Evolutionary conservation across 2,329 filamentous ascomycete genomes (phyloP), one percentile per base, ranked within the genome.

Genomic region (Fusarium buxicola): DNA sequence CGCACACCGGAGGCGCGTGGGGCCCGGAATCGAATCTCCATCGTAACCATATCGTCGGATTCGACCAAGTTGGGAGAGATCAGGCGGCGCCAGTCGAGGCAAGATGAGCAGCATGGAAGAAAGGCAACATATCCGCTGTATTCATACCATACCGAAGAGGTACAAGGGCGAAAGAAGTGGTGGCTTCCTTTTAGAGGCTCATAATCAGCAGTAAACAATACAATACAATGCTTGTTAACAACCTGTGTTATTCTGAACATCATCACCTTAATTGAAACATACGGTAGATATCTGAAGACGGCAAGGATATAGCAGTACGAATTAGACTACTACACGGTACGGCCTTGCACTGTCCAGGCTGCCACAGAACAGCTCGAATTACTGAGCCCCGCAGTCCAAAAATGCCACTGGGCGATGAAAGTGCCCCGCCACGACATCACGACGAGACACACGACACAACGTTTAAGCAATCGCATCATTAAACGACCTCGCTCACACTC

Each of bases 61-160:
- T 81, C 79, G 57, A 82, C 79, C 11, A 81, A 81, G 54, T 63
- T 82, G 5, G 78, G 79, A n/a, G 79, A 81, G 60, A 75, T 81
- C 39, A 65, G 64, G 41, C 63, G 58, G 15, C 71, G 69, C n/a
- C 58, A 49, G 4, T 63, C 50, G n/a, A 58, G 46, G 27, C 59
- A 59, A 39, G 16, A 10, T 3, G 46, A 58, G 18, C 39, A 25
- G 27, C 46, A 49, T 18, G 34, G 34, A 15, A 38, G 40, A 5
- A 61, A 28, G 39, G 55, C 54, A 12, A 56, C 65, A 34, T 72
- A 72, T 47, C 69, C 68, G n/a, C 36, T 66, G 15, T 57, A 61
- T 41, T 41, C 50, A 12, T 54, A 61, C 25, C 51, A 60, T 39
- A 40, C 34, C 8, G 47, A 67, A 28, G 57, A 60, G 39, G 47